Evolutionary conservation across 371 early-diverging fungal species (phyloP).

Genomic region (Actinomucor elegans): DNA sequence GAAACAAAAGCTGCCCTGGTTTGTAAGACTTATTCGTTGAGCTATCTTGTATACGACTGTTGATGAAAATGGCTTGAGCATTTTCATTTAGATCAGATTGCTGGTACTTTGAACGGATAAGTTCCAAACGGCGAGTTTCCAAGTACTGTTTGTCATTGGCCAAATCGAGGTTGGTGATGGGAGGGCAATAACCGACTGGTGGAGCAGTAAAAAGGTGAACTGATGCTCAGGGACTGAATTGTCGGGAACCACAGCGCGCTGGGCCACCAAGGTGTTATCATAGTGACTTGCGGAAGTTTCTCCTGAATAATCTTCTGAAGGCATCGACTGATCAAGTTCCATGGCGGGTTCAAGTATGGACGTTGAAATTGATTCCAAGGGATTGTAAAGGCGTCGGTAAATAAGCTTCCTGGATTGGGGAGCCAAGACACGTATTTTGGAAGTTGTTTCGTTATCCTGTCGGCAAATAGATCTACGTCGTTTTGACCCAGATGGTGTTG

Average conservation of each 20-base stretch:
- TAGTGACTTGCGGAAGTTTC: background rate
- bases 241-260: conserved; percentile 25
- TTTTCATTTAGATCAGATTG: background rate
- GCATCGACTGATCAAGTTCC: conserved; percentile 11
- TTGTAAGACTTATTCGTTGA: background rate
- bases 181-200: background rate
- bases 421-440: conserved; percentile 21
- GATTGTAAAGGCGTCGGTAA: conserved; percentile 9
- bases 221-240: conserved; percentile 1
- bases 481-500: conserved; percentile 9
- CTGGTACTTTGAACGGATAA: background rate
- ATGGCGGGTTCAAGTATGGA: conserved; percentile 9
- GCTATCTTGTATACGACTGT: background rate
- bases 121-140: conserved; percentile 20
- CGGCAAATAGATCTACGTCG: conserved; percentile 18
- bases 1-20: background rate
- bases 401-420: background rate
- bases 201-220: background rate
- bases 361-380: background rate
- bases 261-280: conserved; percentile 11
- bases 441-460: conserved; percentile 7
- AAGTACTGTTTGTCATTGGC: background rate
- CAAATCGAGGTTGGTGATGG: conserved; percentile 3
- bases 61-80: background rate
- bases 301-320: conserved; percentile 8